Conservation (phyloP, 495 filamentous ascomycete species). For the Pyrenopolyporus hunteri region DNA sequence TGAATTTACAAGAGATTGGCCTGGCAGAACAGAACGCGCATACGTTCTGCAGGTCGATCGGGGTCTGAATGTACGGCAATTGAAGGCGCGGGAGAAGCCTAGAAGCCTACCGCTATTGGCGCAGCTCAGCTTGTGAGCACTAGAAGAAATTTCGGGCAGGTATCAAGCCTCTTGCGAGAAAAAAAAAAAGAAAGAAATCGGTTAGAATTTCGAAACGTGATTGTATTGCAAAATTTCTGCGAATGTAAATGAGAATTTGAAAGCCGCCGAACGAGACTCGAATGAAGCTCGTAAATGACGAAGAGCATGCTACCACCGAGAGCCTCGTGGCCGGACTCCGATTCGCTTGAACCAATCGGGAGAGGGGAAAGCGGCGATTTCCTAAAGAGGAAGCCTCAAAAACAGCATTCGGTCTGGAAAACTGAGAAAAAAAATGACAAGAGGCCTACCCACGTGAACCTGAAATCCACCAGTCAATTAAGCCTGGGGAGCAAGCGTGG, state of each 20-base stretch:
- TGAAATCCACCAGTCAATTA: constrained; percentile 1
- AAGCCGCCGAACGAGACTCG: not conserved
- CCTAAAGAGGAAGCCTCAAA: constrained; percentile 30
- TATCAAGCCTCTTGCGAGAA: not conserved
- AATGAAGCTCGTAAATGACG: not conserved
- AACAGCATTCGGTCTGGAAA: constrained; percentile 1
- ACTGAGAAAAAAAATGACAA: not conserved
- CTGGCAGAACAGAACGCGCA: constrained; percentile 21
- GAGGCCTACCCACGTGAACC: constrained; percentile 4
- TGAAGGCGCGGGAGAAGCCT: constrained; percentile 28
- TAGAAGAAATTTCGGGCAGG: constrained; percentile 1
- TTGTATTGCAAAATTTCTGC: not conserved
- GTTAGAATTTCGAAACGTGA: not conserved
- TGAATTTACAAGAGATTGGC: constrained; percentile 33
- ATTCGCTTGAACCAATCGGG: constrained; percentile 29
- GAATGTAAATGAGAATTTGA: not conserved
- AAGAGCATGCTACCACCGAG: constrained; percentile 23
- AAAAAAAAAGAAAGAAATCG: too few relatives aligned
- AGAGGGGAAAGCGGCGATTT: constrained; percentile 9
- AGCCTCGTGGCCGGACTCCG: constrained; percentile 30
- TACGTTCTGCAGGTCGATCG: constrained; percentile 35
- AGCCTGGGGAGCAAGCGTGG: not conserved
- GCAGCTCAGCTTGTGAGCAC: constrained; percentile 28
- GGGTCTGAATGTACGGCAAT: constrained; percentile 34
- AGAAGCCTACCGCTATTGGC: constrained; percentile 23